These are phyloP conservation scores for Populus euphratica DNA, from an alignment of 345 rosid genomes.

Conservation along the genomic window DNA sequence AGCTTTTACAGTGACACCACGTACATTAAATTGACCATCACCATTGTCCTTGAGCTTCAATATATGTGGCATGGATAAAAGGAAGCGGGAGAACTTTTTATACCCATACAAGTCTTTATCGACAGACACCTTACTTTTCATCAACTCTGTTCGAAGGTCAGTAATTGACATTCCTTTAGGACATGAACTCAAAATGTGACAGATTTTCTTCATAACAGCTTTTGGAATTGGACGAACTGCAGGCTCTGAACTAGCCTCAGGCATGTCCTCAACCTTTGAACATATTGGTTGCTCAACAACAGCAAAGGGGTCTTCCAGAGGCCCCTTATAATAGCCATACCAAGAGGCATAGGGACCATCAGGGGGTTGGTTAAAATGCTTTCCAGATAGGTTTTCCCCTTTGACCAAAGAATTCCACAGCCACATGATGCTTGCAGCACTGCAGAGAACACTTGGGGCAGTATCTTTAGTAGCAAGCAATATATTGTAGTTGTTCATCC, in stretches of 20 bases:
- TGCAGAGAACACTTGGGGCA: conserved; percentile 54
- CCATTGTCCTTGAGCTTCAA: conserved; percentile 36
- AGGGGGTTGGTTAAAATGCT: conserved; percentile 77
- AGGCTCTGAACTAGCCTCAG: conserved; percentile 33
- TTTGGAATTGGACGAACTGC: conserved; percentile 40
- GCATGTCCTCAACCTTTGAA: conserved; percentile 24
- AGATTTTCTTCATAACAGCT: conserved; percentile 47
- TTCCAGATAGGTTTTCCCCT: conserved; percentile 49
- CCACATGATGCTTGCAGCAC: conserved; percentile 97
- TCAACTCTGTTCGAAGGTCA: conserved; percentile 56
- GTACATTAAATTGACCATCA: conserved; percentile 42
- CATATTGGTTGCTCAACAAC: conserved; percentile 29
- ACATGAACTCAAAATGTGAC: conserved; percentile 37
- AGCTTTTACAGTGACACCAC: conserved; percentile 26
- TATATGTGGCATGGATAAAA: conserved; percentile 61
- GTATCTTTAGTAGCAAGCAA: conserved; percentile 58
- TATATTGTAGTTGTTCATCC: conserved; percentile 88
- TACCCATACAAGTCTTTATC: conserved; percentile 62
- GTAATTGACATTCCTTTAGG: conserved; percentile 56
- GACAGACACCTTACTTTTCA: conserved; percentile 29
- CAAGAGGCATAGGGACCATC: conserved; percentile 91
- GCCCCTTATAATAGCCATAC: conserved; percentile 74
- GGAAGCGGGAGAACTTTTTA: conserved; percentile 53
- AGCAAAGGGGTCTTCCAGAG: conserved; percentile 70
- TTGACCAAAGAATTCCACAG: conserved; percentile 58